Base-by-base conservation (phyloP, 1,139 yeast genomes). In the Pichia sp. region DNA sequence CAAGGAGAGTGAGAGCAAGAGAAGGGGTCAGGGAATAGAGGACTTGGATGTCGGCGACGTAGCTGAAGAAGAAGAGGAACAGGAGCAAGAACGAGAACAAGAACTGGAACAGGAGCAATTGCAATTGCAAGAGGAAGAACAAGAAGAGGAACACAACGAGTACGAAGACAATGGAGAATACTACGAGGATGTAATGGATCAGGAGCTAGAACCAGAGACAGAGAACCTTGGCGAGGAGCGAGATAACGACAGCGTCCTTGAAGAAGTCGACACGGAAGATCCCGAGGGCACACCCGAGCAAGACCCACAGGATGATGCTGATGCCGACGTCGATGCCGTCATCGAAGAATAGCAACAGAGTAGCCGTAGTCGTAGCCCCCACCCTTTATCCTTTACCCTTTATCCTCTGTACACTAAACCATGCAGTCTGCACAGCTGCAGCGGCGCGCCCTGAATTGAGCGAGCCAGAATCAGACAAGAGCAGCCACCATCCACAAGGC, bases 321-420 rank as follows among this genome's bases (percentile, higher is more conserved):
- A 31, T 23, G 27, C 22, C 2, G 28, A 22, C 6, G 26, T 19
- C n/a, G 39, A 29, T n/a, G 35, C 22, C 7, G 41, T 29, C 22
- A 45, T 38, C 13, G 47, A 45, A 44, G 37, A 37, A 16, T 26
- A n/a, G n/a, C 50, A 28, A 28, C 50, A 40, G n/a, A n/a, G n/a
- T n/a, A n/a, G n/a, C n/a, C n/a, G n/a, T n/a, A n/a, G n/a, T n/a
- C n/a, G n/a, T n/a, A n/a, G n/a, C n/a, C n/a, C n/a, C n/a, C n/a
- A n/a, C n/a, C n/a, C n/a, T n/a, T n/a, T n/a, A n/a, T n/a, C n/a
- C n/a, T n/a, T n/a, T n/a, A n/a, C n/a, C n/a, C n/a, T n/a, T n/a
- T n/a, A n/a, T n/a, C n/a, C n/a, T n/a, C n/a, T n/a, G n/a, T n/a
- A n/a, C n/a, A n/a, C n/a, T n/a, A n/a, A n/a, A n/a, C n/a, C n/a